These are phyloP conservation scores for Pseudonectria buxi DNA, from an alignment of 2,329 filamentous ascomycete genomes.

Conservation along the genomic window DNA sequence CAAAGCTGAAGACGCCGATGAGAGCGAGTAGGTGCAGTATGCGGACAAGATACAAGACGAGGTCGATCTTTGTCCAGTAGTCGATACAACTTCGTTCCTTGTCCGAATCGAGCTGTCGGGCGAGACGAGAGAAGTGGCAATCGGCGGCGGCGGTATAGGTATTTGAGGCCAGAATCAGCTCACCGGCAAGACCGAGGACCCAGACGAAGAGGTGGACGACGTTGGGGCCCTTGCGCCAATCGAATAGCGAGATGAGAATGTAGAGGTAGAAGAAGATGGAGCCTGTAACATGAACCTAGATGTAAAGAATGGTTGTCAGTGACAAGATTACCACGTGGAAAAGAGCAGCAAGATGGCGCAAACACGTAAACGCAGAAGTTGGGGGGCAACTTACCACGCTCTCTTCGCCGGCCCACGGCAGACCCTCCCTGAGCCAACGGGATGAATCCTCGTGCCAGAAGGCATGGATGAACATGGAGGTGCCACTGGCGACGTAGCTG, in stretches of 20 bases:
- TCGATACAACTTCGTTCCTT: constrained; percentile 27
- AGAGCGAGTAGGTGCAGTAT: constrained; percentile 59
- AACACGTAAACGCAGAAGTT: background rate
- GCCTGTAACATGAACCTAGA: constrained; percentile 75
- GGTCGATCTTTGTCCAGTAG: constrained; percentile 46
- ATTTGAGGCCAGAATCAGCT: constrained; percentile 63
- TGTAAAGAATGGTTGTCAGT: constrained; percentile 13
- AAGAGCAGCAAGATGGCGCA: constrained; percentile 2
- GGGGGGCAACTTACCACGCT: constrained; percentile 54
- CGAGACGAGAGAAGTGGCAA: constrained; percentile 52
- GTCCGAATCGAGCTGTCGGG: constrained; percentile 17
- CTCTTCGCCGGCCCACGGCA: constrained; percentile 70
- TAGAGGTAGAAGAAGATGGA: constrained; percentile 84
- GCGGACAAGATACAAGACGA: constrained; percentile 61
- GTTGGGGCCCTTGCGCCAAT: constrained; percentile 75
- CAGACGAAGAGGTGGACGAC: constrained; percentile 75
- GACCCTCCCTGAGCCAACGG: constrained; percentile 36
- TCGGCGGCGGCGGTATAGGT: constrained; percentile 63
- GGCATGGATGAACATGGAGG: constrained; percentile 67
- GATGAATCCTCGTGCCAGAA: constrained; percentile 41
- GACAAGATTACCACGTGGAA: constrained; percentile 3
- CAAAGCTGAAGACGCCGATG: constrained; percentile 40
- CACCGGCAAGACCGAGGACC: constrained; percentile 64
- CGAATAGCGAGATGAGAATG: constrained; percentile 77
- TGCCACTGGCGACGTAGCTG: constrained; percentile 70